These are phyloP conservation scores for Termitomyces sp. DNA, from an alignment of 768 basidiomycete genomes.

Conservation along the genomic window DNA sequence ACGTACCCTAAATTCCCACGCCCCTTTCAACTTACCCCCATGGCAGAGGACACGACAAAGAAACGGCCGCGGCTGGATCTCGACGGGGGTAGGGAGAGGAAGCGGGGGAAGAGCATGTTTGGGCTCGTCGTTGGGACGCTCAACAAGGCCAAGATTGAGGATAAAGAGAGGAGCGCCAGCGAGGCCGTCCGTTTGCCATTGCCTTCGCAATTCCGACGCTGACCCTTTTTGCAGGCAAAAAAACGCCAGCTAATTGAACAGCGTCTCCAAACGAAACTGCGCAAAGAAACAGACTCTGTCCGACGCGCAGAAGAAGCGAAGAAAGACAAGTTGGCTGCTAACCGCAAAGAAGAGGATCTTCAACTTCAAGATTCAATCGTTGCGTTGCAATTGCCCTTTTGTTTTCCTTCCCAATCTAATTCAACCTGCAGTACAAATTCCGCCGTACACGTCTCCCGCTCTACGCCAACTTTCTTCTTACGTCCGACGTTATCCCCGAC, in stretches of 20 bases:
- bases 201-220: too few species aligned
- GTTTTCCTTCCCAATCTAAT: background rate
- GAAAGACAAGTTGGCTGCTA: conserved; percentile 72
- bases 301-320: conserved; percentile 82
- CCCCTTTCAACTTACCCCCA: too few species aligned
- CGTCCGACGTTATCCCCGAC: conserved; percentile 60
- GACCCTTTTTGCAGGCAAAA: too few species aligned
- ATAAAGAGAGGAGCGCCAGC: conserved; percentile 78
- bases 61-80: conserved; percentile 76
- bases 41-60: conserved; percentile 36
- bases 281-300: conserved; percentile 83
- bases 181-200: conserved; percentile 75
- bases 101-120: conserved; percentile 86
- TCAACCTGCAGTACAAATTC: conserved; percentile 76
- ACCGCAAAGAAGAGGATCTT: conserved; percentile 77
- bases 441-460: conserved; percentile 67
- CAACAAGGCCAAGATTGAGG: conserved; percentile 84
- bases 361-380: conserved; percentile 80
- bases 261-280: conserved; percentile 78
- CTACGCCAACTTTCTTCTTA: conserved; percentile 69
- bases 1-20: too few species aligned
- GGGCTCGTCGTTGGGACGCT: conserved; percentile 78
- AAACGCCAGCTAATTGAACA: conserved; percentile 81
- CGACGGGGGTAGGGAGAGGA: conserved; percentile 51
- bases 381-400: conserved; percentile 32